These are phyloP conservation scores for Alternaria sp. DNA, from an alignment of 2,329 filamentous ascomycete genomes.

Conservation along the genomic window DNA sequence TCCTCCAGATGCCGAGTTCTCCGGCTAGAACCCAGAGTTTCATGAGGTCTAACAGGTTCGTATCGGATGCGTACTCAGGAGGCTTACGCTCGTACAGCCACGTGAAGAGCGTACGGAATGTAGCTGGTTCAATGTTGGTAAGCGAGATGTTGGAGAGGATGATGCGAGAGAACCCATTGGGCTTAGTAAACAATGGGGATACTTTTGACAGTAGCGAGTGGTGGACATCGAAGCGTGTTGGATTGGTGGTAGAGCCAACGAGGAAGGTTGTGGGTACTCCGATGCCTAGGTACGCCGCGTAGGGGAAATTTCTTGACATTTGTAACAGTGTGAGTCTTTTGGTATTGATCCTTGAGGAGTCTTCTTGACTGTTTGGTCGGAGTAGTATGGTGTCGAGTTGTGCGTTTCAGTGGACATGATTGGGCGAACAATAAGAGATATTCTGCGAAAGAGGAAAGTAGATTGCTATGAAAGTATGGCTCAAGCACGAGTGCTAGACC, in stretches of 20 bases:
- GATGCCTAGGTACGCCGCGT: neutral
- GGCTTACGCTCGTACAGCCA: constrained; percentile 1
- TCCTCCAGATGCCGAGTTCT: constrained; percentile 13
- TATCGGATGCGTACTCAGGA: neutral
- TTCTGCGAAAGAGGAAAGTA: neutral
- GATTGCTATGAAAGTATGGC: neutral
- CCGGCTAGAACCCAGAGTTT: constrained; percentile 1
- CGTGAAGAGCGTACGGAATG: neutral
- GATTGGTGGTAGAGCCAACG: constrained; percentile 1
- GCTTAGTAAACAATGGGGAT: constrained; percentile 6
- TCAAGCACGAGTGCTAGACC: neutral
- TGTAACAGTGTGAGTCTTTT: neutral
- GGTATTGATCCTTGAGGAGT: accelerated
- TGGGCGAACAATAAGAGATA: accelerated
- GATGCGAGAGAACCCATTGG: neutral
- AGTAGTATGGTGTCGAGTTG: neutral
- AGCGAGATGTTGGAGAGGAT: neutral
- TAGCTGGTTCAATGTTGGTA: neutral
- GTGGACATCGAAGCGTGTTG: constrained; percentile 14
- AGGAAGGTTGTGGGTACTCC: constrained; percentile 10
- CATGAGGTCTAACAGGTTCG: neutral
- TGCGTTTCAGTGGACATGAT: neutral
- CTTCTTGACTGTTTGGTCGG: neutral
- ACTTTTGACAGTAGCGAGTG: constrained; percentile 1
- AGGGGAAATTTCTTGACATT: neutral